Percentiles rank a stretch among this genome's conserved stretches.
Conservation (phyloP, 768 basidiomycete genomes). For the Wakefieldia striispora region DNA sequence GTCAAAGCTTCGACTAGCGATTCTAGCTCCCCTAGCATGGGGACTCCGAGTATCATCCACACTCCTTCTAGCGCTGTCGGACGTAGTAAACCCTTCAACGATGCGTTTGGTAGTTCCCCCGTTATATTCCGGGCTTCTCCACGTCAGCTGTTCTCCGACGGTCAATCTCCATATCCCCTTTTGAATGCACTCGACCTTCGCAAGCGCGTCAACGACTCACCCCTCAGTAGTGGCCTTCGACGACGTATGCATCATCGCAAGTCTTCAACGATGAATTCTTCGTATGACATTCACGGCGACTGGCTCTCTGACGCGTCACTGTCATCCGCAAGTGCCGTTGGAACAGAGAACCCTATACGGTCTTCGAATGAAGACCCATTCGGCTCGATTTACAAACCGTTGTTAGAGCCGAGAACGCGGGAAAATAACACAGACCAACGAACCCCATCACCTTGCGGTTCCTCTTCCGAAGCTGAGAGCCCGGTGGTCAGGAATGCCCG, state of each 20-base stretch:
- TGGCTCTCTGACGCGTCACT: constrained; percentile 33
- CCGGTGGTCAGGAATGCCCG: constrained; percentile 43
- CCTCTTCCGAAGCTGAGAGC: constrained; percentile 42
- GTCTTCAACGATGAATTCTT: constrained; percentile 27
- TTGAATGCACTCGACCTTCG: constrained; percentile 33
- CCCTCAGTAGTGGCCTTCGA: constrained; percentile 35
- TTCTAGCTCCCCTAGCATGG: constrained; percentile 32
- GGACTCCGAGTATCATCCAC: constrained; percentile 29
- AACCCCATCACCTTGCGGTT: constrained; percentile 16
- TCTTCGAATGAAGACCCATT: constrained; percentile 46
- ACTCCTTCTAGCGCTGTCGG: constrained; percentile 28
- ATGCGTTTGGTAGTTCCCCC: constrained; percentile 33
- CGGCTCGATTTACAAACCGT: constrained; percentile 42
- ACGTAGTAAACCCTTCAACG: constrained; percentile 27
- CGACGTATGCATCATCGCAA: constrained; percentile 32
- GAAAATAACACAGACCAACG: constrained; percentile 10
- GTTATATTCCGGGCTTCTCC: constrained; percentile 43
- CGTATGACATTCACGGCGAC: constrained; percentile 22
- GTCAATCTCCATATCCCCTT: constrained; percentile 32
- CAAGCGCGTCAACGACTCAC: constrained; percentile 45
- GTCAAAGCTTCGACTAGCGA: constrained; percentile 31
- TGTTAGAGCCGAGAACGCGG: constrained; percentile 10
- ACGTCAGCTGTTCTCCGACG: constrained; percentile 38
- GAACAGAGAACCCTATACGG: constrained; percentile 23
- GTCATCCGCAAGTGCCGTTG: constrained; percentile 22